Evolutionary conservation across 257 asterid species (phyloP).

Genomic region (Coffea canephora): DNA sequence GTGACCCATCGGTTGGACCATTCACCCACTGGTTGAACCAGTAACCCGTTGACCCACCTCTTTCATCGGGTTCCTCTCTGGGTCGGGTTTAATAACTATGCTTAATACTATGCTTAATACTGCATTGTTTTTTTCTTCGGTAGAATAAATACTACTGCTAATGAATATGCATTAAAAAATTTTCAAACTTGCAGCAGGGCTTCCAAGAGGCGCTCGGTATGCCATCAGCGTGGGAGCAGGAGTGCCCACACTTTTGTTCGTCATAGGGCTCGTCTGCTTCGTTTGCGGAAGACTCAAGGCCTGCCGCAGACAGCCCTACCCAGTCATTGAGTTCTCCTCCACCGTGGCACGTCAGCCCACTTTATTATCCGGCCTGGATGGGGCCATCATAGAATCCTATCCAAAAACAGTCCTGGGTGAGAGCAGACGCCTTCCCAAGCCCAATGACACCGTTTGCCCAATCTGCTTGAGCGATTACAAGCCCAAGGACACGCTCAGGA

Average conservation of each 20-base stretch:
- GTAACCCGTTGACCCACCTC: too few species aligned
- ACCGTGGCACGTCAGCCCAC: slow-evolving; percentile 22
- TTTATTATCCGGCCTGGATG: slow-evolving; percentile 32
- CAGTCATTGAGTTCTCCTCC: slow-evolving; percentile 26
- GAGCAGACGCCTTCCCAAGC: slow-evolving; percentile 50
- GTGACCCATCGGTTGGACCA: too few species aligned
- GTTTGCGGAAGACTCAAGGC: slow-evolving; percentile 24
- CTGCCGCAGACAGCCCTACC: slow-evolving; percentile 19
- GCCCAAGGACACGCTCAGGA: slow-evolving; percentile 48
- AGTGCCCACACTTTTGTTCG: slow-evolving; percentile 40
- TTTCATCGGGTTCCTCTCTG: too few species aligned
- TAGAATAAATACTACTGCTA: too few species aligned
- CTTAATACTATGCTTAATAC: too few species aligned
- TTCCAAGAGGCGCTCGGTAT: slow-evolving; percentile 41
- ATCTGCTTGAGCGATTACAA: slow-evolving; percentile 47
- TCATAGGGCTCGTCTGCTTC: slow-evolving; percentile 32
- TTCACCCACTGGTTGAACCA: too few species aligned
- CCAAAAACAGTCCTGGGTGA: slow-evolving; percentile 50
- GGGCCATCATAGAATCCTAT: slow-evolving; percentile 43
- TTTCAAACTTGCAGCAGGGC: slow-evolving; percentile 33
- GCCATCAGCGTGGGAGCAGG: slow-evolving; percentile 44
- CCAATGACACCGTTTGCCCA: slow-evolving; percentile 39
- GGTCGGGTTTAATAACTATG: too few species aligned
- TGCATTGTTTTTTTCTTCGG: too few species aligned
- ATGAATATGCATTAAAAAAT: too few species aligned